Evolutionary conservation across 2,329 filamentous ascomycete species (phyloP).

Genomic region (Cladosporium cucumerinum): DNA sequence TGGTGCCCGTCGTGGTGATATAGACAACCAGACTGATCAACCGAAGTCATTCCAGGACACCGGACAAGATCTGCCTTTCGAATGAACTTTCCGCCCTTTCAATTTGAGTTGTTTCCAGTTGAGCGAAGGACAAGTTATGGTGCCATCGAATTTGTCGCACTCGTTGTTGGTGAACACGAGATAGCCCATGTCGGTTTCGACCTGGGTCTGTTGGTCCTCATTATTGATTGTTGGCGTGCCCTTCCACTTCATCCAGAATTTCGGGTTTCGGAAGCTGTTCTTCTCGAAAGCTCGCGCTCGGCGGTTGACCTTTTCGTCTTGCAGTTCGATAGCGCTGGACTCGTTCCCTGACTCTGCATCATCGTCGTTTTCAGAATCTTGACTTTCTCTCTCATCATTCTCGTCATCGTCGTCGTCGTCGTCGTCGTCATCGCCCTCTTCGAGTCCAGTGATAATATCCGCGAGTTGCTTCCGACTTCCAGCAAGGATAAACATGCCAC

Average conservation of each 20-base stretch:
- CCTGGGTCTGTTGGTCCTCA: neutral
- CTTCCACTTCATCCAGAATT: slow-evolving; percentile 23
- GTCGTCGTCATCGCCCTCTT: neutral
- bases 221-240: neutral
- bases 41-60: slow-evolving; percentile 8
- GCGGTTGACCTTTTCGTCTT: slow-evolving; percentile 18
- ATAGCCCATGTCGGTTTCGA: slow-evolving; percentile 17
- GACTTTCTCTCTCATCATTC: neutral
- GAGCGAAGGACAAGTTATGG: slow-evolving; percentile 17
- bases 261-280: slow-evolving; percentile 23
- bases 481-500: slow-evolving; percentile 15
- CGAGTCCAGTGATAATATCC: slow-evolving; percentile 11
- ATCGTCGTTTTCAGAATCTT: neutral
- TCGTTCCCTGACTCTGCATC: neutral
- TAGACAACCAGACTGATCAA: neutral
- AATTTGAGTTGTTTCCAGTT: slow-evolving; percentile 21
- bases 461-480: slow-evolving; percentile 18
- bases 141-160: slow-evolving; percentile 21
- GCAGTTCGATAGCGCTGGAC: slow-evolving; percentile 11
- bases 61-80: slow-evolving; percentile 15
- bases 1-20: neutral
- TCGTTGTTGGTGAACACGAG: slow-evolving; percentile 22
- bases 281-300: slow-evolving; percentile 19
- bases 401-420: neutral
- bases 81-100: slow-evolving; percentile 19